phyloP scores from a whole-genome alignment of 176 grass and related monocot species.

The Tuctoria greenei region DNA sequence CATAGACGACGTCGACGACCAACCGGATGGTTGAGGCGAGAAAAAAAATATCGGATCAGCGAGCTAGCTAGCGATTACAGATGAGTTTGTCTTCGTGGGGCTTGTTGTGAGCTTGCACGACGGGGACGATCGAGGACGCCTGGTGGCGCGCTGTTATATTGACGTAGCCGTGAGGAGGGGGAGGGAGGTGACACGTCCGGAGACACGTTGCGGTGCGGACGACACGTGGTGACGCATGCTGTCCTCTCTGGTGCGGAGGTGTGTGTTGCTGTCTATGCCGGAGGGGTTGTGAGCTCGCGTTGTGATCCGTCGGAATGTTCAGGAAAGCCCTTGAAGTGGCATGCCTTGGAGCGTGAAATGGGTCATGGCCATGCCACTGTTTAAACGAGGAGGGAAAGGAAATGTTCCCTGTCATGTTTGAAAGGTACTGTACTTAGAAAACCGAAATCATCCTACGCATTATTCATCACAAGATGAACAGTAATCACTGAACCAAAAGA shows the following conservation, averaged over 20 bases:
- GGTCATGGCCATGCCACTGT: too few species aligned
- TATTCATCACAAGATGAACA: too few species aligned
- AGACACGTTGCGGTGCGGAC: slow-evolving; percentile 43
- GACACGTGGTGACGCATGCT: slow-evolving; percentile 36
- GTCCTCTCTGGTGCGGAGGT: neutral
- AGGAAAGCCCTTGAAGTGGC: too few species aligned
- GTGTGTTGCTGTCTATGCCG: neutral
- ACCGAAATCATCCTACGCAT: too few species aligned
- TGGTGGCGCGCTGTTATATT: neutral
- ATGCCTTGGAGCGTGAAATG: too few species aligned
- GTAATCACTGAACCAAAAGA: too few species aligned
- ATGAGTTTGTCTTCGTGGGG: neutral
- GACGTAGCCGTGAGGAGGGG: neutral
- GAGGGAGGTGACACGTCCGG: slow-evolving; percentile 43
- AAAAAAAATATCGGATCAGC: neutral
- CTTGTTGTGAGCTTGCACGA: neutral
- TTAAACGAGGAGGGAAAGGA: too few species aligned
- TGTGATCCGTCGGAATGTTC: neutral
- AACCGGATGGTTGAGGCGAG: neutral
- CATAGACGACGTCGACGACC: slow-evolving; percentile 4
- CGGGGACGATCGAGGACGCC: neutral
- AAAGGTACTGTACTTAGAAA: too few species aligned
- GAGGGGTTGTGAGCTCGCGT: neutral
- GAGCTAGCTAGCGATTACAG: neutral
- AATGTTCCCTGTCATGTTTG: too few species aligned